Evolutionary conservation across 106 monocot species (phyloP), one percentile per base, ranked within the genome.

Genomic region (Dioscorea alata): DNA sequence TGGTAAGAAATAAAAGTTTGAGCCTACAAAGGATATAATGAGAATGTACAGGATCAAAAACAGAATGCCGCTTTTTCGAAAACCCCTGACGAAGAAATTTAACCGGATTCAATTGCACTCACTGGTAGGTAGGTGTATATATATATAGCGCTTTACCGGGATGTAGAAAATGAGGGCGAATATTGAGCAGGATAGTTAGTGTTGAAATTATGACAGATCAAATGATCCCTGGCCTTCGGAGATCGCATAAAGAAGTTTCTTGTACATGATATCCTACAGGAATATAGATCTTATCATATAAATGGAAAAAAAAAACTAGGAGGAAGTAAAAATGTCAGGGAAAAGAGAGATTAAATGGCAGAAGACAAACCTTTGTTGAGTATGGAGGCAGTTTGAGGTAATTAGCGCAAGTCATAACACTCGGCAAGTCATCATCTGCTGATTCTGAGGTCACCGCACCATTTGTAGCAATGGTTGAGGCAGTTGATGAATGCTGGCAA

Each of bases 321-420:
- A 5, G 54, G 53, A 18, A 5, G 54, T 5, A 54, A 54, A 54
- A 13, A 15, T 54, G 7, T 50, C 12, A 23, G 50, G 50, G 14
- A 54, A 42, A 5, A 19, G 33, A 53, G 42, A 68, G 48, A 63
- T 16, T 15, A 32, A 8, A 23, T 28, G 28, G 33, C 4, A 17
- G 19, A 59, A 25, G 23, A 12, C 24, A 50, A 68, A 99, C 99
- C 90, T 99, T 99, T 33, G 93, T 85, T 8, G 99, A 99, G 65
- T 99, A 99, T 2, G 90, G 90, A 75, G 99, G 99, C 8, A 99
- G 87, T 62, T 99, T 99, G 12, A 99, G 93, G 67, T 99, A 99
- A 65, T 99, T 99, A 49, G 93, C 90, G 65, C 99, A 99, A 28
- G 99, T 99, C 99, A 99, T 99, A 14, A 93, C 99, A 80, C 99